These are phyloP conservation scores for Alternaria conjuncta DNA, from an alignment of 2,329 filamentous ascomycete genomes.

Conservation along the genomic window DNA sequence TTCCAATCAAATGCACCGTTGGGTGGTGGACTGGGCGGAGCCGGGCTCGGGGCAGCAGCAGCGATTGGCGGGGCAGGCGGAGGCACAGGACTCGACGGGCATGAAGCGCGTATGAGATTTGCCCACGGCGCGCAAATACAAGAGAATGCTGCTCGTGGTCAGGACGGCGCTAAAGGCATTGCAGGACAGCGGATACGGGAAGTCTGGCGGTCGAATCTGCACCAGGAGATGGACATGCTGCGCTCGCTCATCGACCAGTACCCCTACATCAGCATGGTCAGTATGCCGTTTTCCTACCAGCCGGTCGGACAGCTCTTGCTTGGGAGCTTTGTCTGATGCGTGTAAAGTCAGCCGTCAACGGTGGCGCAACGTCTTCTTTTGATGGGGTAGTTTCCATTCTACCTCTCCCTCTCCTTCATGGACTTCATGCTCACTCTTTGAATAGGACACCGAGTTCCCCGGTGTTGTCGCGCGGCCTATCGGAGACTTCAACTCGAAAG, in stretches of 20 bases:
- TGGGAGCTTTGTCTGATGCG: constrained; percentile 14
- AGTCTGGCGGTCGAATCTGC: constrained; percentile 91
- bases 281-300: constrained; percentile 40
- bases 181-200: constrained; percentile 82
- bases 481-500: constrained; percentile 91
- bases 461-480: constrained; percentile 95
- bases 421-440: constrained; percentile 20
- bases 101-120: constrained; percentile 88
- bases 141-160: constrained; percentile 59
- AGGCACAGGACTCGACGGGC: constrained; percentile 77
- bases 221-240: constrained; percentile 86
- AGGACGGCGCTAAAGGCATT: constrained; percentile 63
- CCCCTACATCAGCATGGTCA: constrained; percentile 96
- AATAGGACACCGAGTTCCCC: constrained; percentile 95
- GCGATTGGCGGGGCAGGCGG: constrained; percentile 57
- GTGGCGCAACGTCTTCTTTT: constrained; percentile 1
- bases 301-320: constrained; percentile 2
- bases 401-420: neutral
- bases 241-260: constrained; percentile 87
- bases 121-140: constrained; percentile 70
- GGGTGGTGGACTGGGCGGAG: constrained; percentile 63
- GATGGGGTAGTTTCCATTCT: constrained; percentile 16
- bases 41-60: constrained; percentile 62
- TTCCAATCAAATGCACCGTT: constrained; percentile 60
- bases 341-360: constrained; percentile 16